Evolutionary conservation across 352 stramenopile genomes (phyloP).

Genomic region (Globisporangium spiculum): DNA sequence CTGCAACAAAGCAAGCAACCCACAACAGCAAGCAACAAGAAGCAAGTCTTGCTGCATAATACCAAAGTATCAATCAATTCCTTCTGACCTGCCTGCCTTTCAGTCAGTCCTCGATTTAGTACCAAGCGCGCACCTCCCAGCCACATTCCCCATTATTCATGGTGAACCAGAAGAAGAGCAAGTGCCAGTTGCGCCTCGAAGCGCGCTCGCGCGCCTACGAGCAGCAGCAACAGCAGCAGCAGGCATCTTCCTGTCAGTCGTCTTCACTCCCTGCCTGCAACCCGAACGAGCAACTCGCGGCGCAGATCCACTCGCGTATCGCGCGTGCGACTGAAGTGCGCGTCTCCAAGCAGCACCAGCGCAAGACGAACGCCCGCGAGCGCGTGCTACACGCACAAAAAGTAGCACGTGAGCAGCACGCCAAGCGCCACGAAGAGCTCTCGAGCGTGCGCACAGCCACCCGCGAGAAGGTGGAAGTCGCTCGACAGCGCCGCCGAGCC

Average conservation of each 20-base stretch:
- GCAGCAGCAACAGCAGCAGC: slow-evolving; percentile 4
- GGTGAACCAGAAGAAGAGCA: slow-evolving; percentile 62
- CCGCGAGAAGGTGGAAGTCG: slow-evolving; percentile 46
- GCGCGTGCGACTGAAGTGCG: slow-evolving; percentile 50
- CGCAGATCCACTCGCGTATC: slow-evolving; percentile 43
- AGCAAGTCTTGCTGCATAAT: background rate
- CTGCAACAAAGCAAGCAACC: background rate
- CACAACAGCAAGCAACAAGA: background rate
- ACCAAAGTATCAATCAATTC: slow-evolving; percentile 8
- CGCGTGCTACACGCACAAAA: slow-evolving; percentile 57
- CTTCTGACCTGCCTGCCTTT: background rate
- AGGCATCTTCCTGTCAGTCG: background rate
- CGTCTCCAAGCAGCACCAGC: slow-evolving; percentile 35
- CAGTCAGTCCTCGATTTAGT: slow-evolving; percentile 4
- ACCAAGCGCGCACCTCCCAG: background rate
- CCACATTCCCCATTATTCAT: slow-evolving; percentile 18
- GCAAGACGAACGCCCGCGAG: slow-evolving; percentile 36
- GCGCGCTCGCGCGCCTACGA: slow-evolving; percentile 37
- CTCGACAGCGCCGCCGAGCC: slow-evolving; percentile 40
- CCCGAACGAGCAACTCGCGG: slow-evolving; percentile 19
- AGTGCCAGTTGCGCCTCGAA: slow-evolving; percentile 70
- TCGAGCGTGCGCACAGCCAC: slow-evolving; percentile 31
- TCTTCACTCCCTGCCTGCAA: background rate
- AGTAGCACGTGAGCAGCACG: slow-evolving; percentile 47
- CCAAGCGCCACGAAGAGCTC: slow-evolving; percentile 44